A percentile compares a stretch with the other conserved stretches of the same genome.
These are phyloP conservation scores for Bremia lactucae DNA, from an alignment of 352 stramenopile genomes.

Conservation along the genomic window DNA sequence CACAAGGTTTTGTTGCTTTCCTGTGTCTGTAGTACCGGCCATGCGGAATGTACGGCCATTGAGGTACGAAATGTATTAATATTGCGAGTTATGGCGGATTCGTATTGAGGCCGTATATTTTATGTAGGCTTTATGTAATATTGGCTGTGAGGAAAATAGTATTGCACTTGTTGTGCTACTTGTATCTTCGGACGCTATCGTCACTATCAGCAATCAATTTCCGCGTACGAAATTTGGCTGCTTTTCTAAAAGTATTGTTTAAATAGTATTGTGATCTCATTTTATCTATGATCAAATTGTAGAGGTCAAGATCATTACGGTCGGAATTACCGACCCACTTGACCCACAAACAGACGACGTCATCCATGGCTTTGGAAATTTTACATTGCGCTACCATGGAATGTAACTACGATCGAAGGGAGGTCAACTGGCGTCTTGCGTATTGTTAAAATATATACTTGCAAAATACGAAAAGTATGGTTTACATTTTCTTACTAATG, in stretches of 20 bases:
- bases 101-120: background rate
- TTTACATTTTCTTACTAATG: no score
- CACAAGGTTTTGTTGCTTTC: constrained; percentile 31
- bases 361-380: constrained; percentile 30
- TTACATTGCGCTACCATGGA: constrained; percentile 34
- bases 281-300: background rate
- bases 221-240: constrained; percentile 16
- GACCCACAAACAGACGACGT: constrained; percentile 15
- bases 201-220: constrained; percentile 22
- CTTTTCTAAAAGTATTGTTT: background rate
- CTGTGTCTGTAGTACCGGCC: constrained; percentile 17
- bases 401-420: no score
- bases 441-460: no score
- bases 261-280: background rate
- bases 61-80: constrained; percentile 12
- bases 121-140: constrained; percentile 17
- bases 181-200: constrained; percentile 19
- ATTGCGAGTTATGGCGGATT: background rate
- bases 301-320: constrained; percentile 30
- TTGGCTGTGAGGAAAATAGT: constrained; percentile 17
- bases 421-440: no score
- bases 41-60: constrained; percentile 23
- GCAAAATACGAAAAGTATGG: no score
- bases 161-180: constrained; percentile 37
- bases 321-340: constrained; percentile 24